Base-by-base conservation (phyloP, 768 basidiomycete genomes). In the Coprinopsis strossmayeri region DNA sequence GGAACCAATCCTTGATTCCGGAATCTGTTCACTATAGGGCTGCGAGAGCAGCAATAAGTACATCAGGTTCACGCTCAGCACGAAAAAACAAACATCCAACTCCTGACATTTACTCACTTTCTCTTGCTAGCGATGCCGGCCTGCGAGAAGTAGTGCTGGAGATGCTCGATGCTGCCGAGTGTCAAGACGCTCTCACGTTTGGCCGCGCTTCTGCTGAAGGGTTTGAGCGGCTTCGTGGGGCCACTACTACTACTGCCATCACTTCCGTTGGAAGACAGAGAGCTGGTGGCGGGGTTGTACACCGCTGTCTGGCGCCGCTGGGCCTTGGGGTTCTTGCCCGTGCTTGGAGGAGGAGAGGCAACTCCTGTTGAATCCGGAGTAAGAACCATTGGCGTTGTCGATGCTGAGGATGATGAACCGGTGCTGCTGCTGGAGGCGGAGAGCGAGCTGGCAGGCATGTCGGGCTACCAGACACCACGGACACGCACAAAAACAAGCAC, bases 71-170 rank as follows among this genome's bases (percentile, higher is more conserved):
- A n/a, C n/a, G n/a, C n/a, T n/a, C 13, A 17, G 21, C n/a, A 4
- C 30, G 26, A 48, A 49, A 20, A 46, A 30, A 34, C 30, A 48
- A 34, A 17, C 30, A 15, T 45, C 17, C 28, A 34, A n/a, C 38
- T 28, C 40, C 26, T 32, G 32, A 21, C 10, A 21, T 44, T 30
- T 27, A 72, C 84, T 69, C 67, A 86, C 91, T 79, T 78, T 66
- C 75, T 76, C 69, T 83, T 80, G 27, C 84, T 73, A 21, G 74
- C 76, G 47, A 92, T 76, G 1, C 90, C 90, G 0, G 87, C 81
- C 75, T 92, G 92, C 5, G 88, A 90, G 59, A 94, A 97, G 62
- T 93, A 94, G 59, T 93, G 85, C 66, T 97, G 94, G 34, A 97
- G 77, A 62, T 96, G 90, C 61, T 95, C 88, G 56, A 97, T 97